phyloP scores from a whole-genome alignment of 768 basidiomycete species.

The Russula ochroleuca region DNA sequence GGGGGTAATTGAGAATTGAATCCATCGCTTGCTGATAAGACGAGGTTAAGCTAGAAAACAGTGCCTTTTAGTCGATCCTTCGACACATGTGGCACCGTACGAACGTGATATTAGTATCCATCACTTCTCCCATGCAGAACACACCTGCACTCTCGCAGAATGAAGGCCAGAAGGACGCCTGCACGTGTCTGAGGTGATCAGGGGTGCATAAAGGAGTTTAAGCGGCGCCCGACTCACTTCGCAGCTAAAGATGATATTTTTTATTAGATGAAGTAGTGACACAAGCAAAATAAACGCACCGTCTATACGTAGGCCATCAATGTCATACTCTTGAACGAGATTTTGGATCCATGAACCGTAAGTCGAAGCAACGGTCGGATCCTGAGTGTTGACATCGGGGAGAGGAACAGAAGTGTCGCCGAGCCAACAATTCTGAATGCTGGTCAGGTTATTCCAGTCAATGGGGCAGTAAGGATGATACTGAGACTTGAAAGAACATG shows the following conservation, averaged over 20 bases:
- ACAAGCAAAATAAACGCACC: slow-evolving; percentile 35
- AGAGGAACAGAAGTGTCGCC: slow-evolving; percentile 72
- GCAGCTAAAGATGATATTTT: slow-evolving; percentile 30
- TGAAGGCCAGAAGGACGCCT: slow-evolving; percentile 67
- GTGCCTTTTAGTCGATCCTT: slow-evolving; percentile 25
- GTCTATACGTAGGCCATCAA: slow-evolving; percentile 88
- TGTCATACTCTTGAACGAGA: slow-evolving; percentile 63
- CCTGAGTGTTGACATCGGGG: slow-evolving; percentile 74
- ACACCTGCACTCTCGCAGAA: slow-evolving; percentile 75
- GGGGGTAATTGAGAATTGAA: slow-evolving; percentile 67
- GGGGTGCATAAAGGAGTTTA: slow-evolving; percentile 11
- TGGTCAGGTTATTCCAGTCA: slow-evolving; percentile 62
- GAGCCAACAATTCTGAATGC: slow-evolving; percentile 77
- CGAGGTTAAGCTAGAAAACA: slow-evolving; percentile 45
- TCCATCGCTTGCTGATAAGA: slow-evolving; percentile 60
- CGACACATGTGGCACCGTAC: slow-evolving; percentile 9
- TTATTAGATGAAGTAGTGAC: slow-evolving; percentile 5
- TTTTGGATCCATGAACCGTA: slow-evolving; percentile 67
- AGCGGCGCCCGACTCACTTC: slow-evolving; percentile 31
- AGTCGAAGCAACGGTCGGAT: slow-evolving; percentile 53
- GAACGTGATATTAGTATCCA: slow-evolving; percentile 50
- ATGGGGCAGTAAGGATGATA: slow-evolving; percentile 80
- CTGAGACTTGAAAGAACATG: slow-evolving; percentile 42
- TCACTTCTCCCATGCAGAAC: slow-evolving; percentile 84
- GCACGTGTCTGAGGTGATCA: slow-evolving; percentile 50